A percentile compares a stretch with the other conserved stretches of the same genome.
phyloP scores from a whole-genome alignment of 495 filamentous ascomycete genomes.

The Tuber umbilicatum region DNA sequence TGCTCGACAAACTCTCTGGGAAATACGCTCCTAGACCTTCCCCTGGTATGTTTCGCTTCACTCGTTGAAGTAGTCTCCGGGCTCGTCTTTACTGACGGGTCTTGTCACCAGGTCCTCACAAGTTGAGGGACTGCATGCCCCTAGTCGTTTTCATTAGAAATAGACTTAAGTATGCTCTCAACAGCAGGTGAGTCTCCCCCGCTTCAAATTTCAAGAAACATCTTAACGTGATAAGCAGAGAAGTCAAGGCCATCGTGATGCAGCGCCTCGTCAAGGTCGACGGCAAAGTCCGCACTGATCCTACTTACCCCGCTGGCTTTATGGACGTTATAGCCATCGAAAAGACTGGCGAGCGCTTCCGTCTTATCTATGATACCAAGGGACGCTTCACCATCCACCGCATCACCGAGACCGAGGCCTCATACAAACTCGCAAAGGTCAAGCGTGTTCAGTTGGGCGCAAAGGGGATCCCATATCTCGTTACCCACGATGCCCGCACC shows the following conservation, averaged over 20 bases:
- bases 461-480: conserved; percentile 99
- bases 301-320: conserved; percentile 94
- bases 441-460: conserved; percentile 98
- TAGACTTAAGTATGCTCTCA: conserved; percentile 98
- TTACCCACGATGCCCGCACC: conserved; percentile 99
- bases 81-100: conserved; percentile 41
- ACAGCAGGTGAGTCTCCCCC: conserved; percentile 50
- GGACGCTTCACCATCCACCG: conserved; percentile 99
- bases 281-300: conserved; percentile 97
- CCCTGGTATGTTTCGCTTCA: conserved; percentile 43
- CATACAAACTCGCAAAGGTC: conserved; percentile 99
- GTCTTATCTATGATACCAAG: conserved; percentile 99
- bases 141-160: conserved; percentile 99
- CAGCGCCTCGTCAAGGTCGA: conserved; percentile 99
- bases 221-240: conserved; percentile 46
- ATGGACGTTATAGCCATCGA: conserved; percentile 99
- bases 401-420: conserved; percentile 93
- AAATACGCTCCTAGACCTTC: conserved; percentile 94
- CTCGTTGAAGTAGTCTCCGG: conserved; percentile 43
- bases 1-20: conserved; percentile 97
- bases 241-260: conserved; percentile 97
- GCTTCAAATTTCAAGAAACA: not conserved
- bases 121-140: conserved; percentile 97
- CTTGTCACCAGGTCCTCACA: conserved; percentile 79
- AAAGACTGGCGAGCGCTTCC: conserved; percentile 99